Evolutionary conservation across 345 rosid genomes (phyloP), one percentile per base, ranked within the genome.

Genomic region (Eucalyptus sideroxylon): DNA sequence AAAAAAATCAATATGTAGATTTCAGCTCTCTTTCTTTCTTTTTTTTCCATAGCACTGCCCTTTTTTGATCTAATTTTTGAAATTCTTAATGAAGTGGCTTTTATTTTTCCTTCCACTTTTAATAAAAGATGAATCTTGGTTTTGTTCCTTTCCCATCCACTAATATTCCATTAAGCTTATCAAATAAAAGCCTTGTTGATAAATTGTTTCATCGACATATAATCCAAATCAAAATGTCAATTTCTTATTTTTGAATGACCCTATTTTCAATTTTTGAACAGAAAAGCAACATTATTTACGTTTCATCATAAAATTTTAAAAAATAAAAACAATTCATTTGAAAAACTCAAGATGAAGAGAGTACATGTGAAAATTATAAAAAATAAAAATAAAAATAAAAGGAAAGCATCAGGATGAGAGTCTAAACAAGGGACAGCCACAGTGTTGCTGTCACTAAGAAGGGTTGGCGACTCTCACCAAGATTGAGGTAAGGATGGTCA

Each of bases 381-480:
- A 10, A 27, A 60, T 2, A 59, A 60, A 30, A 62, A 30, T 27
- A 3, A 62, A 62, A 62, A 62, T 11, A 62, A 62, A 62, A 27
- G 24, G 34, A 62, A 62, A 13, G 72, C 17, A 4, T 62, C 1
- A 3, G 17, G 16, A 62, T 30, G 72, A 62, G 17, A 62, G 17
- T 15, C 9, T 27, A 9, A 30, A 62, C 17, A 30, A 62, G 31
- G 17, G 17, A 62, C 5, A 8, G 5, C 16, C 1, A 5, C 2
- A 4, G 0, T 4, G 17, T 15, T n/a, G 34, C 34, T 0, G n/a
- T 59, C 7, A 6, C 1, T 59, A 0, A 15, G 4, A 59, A 59
- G 65, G 65, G 15, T 59, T 27, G n/a, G 65, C 0, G 1, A 27
- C n/a, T 12, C 15, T 59, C 6, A 27, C 65, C n/a, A 59, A 59